Percentiles rank a stretch among this genome's conserved stretches.
These are phyloP conservation scores for Excoecaria cochinchinensis DNA, from an alignment of 345 rosid species.

Conservation along the genomic window DNA sequence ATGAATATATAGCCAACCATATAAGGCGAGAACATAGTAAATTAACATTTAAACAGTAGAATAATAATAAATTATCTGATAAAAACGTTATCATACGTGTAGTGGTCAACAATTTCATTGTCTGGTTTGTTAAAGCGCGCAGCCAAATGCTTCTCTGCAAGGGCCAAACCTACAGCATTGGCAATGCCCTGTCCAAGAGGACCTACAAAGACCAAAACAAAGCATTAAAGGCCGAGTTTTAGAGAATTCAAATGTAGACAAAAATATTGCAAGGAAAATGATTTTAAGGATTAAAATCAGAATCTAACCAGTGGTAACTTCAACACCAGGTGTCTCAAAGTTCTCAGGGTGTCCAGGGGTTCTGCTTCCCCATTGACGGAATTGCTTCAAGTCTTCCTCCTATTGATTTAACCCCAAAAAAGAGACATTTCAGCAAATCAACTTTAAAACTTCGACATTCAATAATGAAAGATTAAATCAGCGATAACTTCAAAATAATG, in stretches of 20 bases:
- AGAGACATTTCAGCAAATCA: background rate
- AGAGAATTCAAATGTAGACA: background rate
- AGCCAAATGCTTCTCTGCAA: conserved; percentile 90
- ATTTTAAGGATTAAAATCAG: background rate
- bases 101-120: conserved; percentile 76
- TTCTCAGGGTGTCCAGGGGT: conserved; percentile 99
- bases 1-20: background rate
- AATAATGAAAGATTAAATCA: too few relatives aligned
- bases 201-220: conserved; percentile 41
- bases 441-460: background rate
- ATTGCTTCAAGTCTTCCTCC: conserved; percentile 91
- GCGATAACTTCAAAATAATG: background rate
- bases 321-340: conserved; percentile 97
- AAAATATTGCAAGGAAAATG: background rate
- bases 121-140: conserved; percentile 88
- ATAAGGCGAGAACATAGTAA: background rate
- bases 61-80: background rate
- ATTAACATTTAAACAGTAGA: background rate
- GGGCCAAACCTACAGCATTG: conserved; percentile 94
- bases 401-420: conserved; percentile 26
- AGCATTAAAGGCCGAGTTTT: background rate
- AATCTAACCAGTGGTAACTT: conserved; percentile 91
- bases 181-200: conserved; percentile 95
- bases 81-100: conserved; percentile 51
- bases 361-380: conserved; percentile 93